Conservation (phyloP, 2,329 filamentous ascomycete genomes). For the Aspergillus brunneoviolaceus region DNA sequence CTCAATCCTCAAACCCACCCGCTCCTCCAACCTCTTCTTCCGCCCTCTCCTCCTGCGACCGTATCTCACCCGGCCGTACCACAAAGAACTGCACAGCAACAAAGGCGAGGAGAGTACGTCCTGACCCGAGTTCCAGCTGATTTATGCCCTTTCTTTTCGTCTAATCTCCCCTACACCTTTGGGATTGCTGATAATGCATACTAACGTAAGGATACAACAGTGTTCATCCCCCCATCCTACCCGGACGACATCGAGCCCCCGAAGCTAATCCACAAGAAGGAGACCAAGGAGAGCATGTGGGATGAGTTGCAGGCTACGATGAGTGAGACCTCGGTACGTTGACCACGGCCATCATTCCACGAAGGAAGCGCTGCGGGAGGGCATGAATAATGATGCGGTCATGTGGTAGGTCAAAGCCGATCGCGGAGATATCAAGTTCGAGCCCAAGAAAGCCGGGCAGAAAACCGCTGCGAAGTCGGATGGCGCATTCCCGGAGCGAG, state of each 20-base stretch:
- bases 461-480: constrained; percentile 10
- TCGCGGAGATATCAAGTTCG: constrained; percentile 15
- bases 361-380: no score
- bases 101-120: constrained; percentile 13
- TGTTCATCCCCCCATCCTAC: constrained; percentile 13
- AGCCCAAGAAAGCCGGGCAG: background rate
- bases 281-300: constrained; percentile 5
- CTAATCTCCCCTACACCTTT: background rate
- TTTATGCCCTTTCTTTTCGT: no score
- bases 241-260: constrained; percentile 14
- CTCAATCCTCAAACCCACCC: background rate
- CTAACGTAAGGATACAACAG: background rate
- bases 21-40: background rate
- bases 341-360: background rate
- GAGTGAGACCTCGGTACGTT: constrained; percentile 14
- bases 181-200: background rate
- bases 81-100: constrained; percentile 3
- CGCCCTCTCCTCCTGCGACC: background rate
- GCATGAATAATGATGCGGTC: background rate
- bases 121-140: no score
- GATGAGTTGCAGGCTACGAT: constrained; percentile 16
- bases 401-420: constrained; percentile 16
- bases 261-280: constrained; percentile 8
- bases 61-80: background rate
- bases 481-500: constrained; percentile 2